phyloP scores from a whole-genome alignment of 345 rosid genomes.

The Pistacia vera region DNA sequence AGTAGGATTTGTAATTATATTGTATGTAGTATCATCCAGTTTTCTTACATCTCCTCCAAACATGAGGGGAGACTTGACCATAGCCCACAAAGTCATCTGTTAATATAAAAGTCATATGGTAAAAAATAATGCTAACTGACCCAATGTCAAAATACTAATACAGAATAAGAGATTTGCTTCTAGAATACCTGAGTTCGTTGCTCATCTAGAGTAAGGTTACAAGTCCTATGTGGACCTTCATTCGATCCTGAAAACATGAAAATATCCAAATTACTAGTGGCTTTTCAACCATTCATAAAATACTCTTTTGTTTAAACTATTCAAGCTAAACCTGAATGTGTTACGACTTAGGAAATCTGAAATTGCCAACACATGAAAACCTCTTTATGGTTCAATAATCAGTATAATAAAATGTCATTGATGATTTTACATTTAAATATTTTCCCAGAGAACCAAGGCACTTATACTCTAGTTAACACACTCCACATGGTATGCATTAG shows the following conservation, averaged over 20 bases:
- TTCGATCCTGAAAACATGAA: constrained; percentile 54
- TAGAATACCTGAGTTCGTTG: constrained; percentile 72
- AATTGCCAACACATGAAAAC: background rate
- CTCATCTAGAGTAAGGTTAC: constrained; percentile 65
- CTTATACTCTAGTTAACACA: background rate
- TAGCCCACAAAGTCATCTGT: constrained; percentile 94
- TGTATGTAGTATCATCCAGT: constrained; percentile 61
- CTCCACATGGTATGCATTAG: background rate
- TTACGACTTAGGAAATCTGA: background rate
- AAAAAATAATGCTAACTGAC: background rate
- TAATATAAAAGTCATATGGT: constrained; percentile 17
- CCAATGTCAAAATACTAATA: background rate
- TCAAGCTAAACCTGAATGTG: background rate
- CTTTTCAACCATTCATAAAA: constrained; percentile 4
- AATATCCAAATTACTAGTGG: constrained; percentile 16
- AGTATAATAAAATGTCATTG: background rate
- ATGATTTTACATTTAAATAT: background rate
- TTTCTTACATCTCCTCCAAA: constrained; percentile 89
- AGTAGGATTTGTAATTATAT: constrained; percentile 71
- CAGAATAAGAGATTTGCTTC: background rate
- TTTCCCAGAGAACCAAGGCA: background rate
- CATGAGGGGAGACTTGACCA: constrained; percentile 92
- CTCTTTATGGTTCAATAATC: background rate
- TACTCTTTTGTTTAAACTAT: constrained; percentile 4
- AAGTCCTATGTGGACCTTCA: constrained; percentile 73